Base-by-base conservation (phyloP, 116 monocot species). In the Iris pallida region DNA sequence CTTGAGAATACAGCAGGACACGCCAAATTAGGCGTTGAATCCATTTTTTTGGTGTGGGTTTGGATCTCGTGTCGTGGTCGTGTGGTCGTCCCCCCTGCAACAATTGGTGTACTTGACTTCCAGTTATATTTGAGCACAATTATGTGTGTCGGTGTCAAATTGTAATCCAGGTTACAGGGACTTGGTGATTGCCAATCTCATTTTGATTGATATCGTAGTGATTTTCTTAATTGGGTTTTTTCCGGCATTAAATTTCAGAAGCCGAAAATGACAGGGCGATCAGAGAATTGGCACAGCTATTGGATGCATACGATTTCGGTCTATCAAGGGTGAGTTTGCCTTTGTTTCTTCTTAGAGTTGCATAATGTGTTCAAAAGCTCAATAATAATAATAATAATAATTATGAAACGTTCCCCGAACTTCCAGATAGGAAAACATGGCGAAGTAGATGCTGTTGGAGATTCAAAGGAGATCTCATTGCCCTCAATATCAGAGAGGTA, bases 231-330 rank as follows among this genome's bases (percentile, higher is more conserved):
- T 5, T 9, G 47, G 12, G 57, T 61, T 62, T 65, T 6, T 55
- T 52, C 60, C 11, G 59, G 44, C 7, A 70, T 63, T 68, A 17
- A 67, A 73, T 72, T 68, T 47, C 81, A 89, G 89, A 83, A 72
- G 68, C 64, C 66, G 74, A 72, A 74, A 60, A 67, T 73, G 79
- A 82, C 59, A 81, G 90, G 71, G 68, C 68, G 14, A 57, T 76
- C 65, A 68, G 75, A 66, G 92, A 97, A 55, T 92, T 97, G 16
- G 79, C 97, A 47, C 90, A 92, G 57, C 63, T 97, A 41, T 71
- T 97, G 58, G 97, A 97, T 82, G 79, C 80, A 3, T 92, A 87
- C 68, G 92, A 92, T 63, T 73, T 76, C 53, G 81, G 83, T 69
- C 47, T 61, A 60, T 77, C 71, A 12, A 68, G 51, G 72, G 88